phyloP scores from a whole-genome alignment of 768 basidiomycete species.

The Kwoniella bestiolae region DNA sequence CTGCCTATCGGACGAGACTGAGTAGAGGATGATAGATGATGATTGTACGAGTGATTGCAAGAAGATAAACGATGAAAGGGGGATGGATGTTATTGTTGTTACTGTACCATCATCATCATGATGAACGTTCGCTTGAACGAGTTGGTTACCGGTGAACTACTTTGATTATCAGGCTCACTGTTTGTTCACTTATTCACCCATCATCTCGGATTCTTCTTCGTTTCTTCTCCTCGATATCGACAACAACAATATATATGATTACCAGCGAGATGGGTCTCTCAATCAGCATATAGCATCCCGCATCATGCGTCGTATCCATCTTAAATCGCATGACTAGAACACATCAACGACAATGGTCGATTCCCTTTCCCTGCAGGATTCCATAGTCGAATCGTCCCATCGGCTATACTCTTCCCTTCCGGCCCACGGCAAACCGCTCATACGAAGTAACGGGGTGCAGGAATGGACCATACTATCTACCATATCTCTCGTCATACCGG shows the following conservation, averaged over 20 bases:
- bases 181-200: not conserved
- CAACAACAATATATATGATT: too few species aligned
- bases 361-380: constrained; percentile 30
- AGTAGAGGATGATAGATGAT: too few species aligned
- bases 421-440: constrained; percentile 48
- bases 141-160: not conserved
- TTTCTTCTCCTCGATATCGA: too few species aligned
- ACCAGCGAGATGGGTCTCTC: not conserved
- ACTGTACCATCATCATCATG: too few species aligned
- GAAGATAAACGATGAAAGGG: not conserved
- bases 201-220: too few species aligned
- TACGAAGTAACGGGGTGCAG: constrained; percentile 46
- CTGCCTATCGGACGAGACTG: too few species aligned
- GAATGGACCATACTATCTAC: constrained; percentile 59
- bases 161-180: constrained; percentile 21
- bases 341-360: too few species aligned
- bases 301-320: not conserved
- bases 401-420: constrained; percentile 44
- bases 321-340: too few species aligned
- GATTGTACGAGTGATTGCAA: not conserved
- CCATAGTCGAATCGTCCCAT: constrained; percentile 38
- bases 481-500: constrained; percentile 43
- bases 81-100: not conserved
- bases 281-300: not conserved
- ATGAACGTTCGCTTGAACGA: too few species aligned